Evolutionary conservation across 2,329 filamentous ascomycete genomes (phyloP), one percentile per base, ranked within the genome.

Genomic region (Uncinocarpus reesii): DNA sequence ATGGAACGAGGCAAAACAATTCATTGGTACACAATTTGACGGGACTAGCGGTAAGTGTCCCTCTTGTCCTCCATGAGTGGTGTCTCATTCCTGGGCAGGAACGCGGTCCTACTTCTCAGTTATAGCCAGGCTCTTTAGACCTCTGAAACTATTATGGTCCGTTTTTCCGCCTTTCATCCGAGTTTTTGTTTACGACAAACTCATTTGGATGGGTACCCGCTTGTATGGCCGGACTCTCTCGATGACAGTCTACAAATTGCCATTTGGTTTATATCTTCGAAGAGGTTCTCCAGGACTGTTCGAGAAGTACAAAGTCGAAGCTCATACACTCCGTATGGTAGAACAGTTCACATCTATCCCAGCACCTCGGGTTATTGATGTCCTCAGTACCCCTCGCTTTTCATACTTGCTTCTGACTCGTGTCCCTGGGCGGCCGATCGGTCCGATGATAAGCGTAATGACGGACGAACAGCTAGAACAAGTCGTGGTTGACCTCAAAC

Each of bases 361-460:
- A 8, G 48, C 50, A 18, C 52, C 53, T 3, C 31, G 45, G 16
- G 35, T 46, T 7, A 47, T 55, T 20, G 51, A 55, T 48, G 46
- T 51, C 13, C 34, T 53, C 7, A 4, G 24, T 10, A 51, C 48
- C 16, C 29, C 26, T 20, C 31, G 15, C 7, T 46, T 29, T 31
- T 47, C 51, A 2, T 53, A 53, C 15, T 32, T 55, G n/a, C 48
- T 55, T 13, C 53, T 55, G 53, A 55, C 53, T 38, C 24, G 48
- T 16, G 53, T 55, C 26, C 48, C 53, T 7, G 53, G 51, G 8
- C 48, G 48, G 24, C 53, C 53, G 1, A 55, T 53, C 18, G 53
- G 53, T 1, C 48, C 18, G 43, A 29, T 32, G 10, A 3, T 53
- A 15, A 18, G 38, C n/a, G 15, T 26, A 29, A 53, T 55, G 53